Conservation (phyloP, 1,139 yeast species). For the Groenewaldozyma auringiensis region DNA sequence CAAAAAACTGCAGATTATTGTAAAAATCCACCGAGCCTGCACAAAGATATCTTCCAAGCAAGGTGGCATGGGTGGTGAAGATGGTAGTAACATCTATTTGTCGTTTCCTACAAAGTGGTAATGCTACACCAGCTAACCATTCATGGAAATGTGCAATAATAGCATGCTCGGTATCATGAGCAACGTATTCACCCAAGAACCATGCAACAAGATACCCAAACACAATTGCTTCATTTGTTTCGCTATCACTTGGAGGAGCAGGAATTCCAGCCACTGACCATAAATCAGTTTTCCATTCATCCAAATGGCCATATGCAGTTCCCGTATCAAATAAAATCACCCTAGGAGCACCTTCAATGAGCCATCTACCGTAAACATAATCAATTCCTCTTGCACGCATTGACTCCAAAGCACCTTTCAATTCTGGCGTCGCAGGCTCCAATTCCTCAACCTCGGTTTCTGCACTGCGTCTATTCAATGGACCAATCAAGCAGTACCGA, state of each 20-base stretch:
- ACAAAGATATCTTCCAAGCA: constrained; percentile 89
- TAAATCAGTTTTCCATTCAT: constrained; percentile 91
- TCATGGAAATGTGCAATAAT: constrained; percentile 94
- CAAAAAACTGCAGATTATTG: constrained; percentile 82
- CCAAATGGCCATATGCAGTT: constrained; percentile 60
- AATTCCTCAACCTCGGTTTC: constrained; percentile 91
- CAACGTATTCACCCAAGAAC: constrained; percentile 91
- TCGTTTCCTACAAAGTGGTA: constrained; percentile 87
- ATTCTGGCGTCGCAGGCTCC: constrained; percentile 50
- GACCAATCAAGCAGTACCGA: constrained; percentile 82
- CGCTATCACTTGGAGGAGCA: constrained; percentile 79
- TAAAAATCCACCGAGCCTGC: constrained; percentile 96
- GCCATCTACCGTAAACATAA: constrained; percentile 91
- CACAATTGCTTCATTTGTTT: constrained; percentile 85
- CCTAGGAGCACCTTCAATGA: constrained; percentile 94
- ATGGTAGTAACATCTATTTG: constrained; percentile 90
- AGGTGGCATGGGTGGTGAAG: constrained; percentile 95
- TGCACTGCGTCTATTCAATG: constrained; percentile 71
- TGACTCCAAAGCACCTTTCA: constrained; percentile 40
- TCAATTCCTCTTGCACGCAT: constrained; percentile 76
- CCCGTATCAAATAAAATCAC: constrained; percentile 81
- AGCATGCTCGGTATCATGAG: constrained; percentile 74
- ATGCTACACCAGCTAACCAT: constrained; percentile 96
- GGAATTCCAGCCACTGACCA: constrained; percentile 94
- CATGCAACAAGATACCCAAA: constrained; percentile 93